Evolutionary conservation across 495 filamentous ascomycete species (phyloP).

Genomic region (Penicillium macrosclerotiorum): DNA sequence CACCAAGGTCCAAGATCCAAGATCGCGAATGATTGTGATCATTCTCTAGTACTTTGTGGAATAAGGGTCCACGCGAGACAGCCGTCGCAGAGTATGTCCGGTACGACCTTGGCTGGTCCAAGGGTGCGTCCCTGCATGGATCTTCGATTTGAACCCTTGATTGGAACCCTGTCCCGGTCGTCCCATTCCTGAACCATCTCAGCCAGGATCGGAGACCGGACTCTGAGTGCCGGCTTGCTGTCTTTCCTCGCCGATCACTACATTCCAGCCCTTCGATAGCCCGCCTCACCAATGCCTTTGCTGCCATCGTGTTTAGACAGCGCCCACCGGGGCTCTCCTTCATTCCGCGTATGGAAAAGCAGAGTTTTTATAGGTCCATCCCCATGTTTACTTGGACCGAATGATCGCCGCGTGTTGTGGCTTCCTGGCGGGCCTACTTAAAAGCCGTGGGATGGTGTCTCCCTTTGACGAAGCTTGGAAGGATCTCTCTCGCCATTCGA

Average conservation of each 20-base stretch:
- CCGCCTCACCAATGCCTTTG: neutral
- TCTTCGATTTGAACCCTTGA: conserved; percentile 1
- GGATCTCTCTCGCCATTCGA: neutral
- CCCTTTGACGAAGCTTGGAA: no score
- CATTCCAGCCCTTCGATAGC: conserved; percentile 16
- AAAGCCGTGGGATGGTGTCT: conserved; percentile 9
- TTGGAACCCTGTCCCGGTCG: neutral
- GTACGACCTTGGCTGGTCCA: conserved; percentile 9
- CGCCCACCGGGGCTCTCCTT: neutral
- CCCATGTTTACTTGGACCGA: conserved; percentile 9
- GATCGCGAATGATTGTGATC: no score
- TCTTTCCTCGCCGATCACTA: neutral
- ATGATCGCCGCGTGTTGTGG: conserved; percentile 7
- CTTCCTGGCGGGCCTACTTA: conserved; percentile 10
- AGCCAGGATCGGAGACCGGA: no score
- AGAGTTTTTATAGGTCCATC: neutral
- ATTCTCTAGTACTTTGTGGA: no score
- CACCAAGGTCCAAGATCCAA: no score
- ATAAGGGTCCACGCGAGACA: no score
- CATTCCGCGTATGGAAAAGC: conserved; percentile 9
- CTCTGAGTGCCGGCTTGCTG: neutral
- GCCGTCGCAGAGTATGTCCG: conserved; percentile 6
- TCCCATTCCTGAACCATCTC: conserved; percentile 5
- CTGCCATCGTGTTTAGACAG: neutral
- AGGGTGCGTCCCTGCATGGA: conserved; percentile 1